Evolutionary conservation across 495 filamentous ascomycete genomes (phyloP).

Genomic region (Lichina pygmaea): DNA sequence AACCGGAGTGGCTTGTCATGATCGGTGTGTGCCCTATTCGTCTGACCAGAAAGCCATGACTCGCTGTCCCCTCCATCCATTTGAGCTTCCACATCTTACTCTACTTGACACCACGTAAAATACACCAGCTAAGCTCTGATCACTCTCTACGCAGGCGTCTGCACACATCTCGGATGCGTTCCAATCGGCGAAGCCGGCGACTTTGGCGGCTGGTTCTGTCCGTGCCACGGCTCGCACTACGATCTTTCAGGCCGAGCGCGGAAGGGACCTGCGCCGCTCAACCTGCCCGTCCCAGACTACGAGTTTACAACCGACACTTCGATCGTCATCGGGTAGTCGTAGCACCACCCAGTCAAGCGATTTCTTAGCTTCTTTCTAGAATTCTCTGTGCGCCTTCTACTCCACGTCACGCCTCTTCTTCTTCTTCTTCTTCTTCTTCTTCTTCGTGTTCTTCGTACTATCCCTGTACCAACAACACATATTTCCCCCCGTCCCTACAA

Average conservation of each 20-base stretch:
- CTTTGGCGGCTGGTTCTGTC: slow-evolving; percentile 98
- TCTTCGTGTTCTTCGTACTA: not conserved
- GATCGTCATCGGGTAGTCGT: slow-evolving; percentile 15
- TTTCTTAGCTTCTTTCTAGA: not conserved
- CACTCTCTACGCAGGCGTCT: slow-evolving; percentile 36
- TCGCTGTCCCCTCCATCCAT: not conserved
- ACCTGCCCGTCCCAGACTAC: slow-evolving; percentile 85
- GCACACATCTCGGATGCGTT: slow-evolving; percentile 96
- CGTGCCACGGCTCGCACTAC: slow-evolving; percentile 99
- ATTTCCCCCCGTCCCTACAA: no score
- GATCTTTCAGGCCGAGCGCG: slow-evolving; percentile 93
- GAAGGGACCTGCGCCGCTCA: slow-evolving; percentile 87
- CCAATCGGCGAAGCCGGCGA: slow-evolving; percentile 97
- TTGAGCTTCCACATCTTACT: not conserved
- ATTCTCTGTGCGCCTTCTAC: not conserved
- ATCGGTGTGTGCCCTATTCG: slow-evolving; percentile 31
- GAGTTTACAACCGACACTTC: slow-evolving; percentile 19
- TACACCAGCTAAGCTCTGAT: not conserved
- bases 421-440: not conserved
- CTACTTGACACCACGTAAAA: not conserved
- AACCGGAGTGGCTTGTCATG: slow-evolving; percentile 98
- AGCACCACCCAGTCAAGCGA: no score
- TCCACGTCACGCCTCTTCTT: not conserved
- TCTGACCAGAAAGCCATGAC: not conserved
- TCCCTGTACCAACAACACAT: no score